Conservation (phyloP, 2,329 filamentous ascomycete genomes). For the Rasamsonia emersonii region DNA sequence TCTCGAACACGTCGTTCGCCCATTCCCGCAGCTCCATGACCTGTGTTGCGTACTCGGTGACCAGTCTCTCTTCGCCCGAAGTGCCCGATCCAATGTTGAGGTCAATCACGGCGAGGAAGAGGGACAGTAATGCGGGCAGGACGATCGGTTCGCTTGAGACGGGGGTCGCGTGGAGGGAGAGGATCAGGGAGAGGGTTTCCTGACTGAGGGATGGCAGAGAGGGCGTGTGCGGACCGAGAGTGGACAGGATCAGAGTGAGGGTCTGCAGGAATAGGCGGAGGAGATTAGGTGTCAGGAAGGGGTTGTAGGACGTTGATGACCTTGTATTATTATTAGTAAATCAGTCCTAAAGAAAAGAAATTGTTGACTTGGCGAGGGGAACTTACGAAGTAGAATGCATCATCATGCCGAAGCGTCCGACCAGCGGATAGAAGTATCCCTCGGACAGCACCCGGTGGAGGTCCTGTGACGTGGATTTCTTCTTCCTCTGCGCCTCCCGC, state of each 20-base stretch:
- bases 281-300: slow-evolving; percentile 66
- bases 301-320: slow-evolving; percentile 38
- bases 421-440: slow-evolving; percentile 79
- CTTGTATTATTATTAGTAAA: slow-evolving; percentile 13
- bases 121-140: slow-evolving; percentile 66
- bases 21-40: slow-evolving; percentile 82
- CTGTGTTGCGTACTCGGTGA: slow-evolving; percentile 63
- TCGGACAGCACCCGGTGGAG: slow-evolving; percentile 67
- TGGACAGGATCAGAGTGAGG: slow-evolving; percentile 70
- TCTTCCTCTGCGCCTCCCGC: slow-evolving; percentile 37
- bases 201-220: slow-evolving; percentile 70
- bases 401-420: slow-evolving; percentile 65
- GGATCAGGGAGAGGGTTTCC: slow-evolving; percentile 76
- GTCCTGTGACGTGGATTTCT: slow-evolving; percentile 59
- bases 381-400: slow-evolving; percentile 44
- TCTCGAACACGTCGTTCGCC: slow-evolving; percentile 68
- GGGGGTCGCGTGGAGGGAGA: slow-evolving; percentile 51
- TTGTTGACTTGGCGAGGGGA: background rate
- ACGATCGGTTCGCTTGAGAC: slow-evolving; percentile 56
- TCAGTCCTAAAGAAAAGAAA: background rate
- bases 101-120: slow-evolving; percentile 71
- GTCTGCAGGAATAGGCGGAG: slow-evolving; percentile 79
- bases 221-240: slow-evolving; percentile 70
- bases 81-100: slow-evolving; percentile 52
- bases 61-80: slow-evolving; percentile 57